phyloP scores from a whole-genome alignment of 1,284 basidiomycete genomes.

The Ceratobasidium sp. region DNA sequence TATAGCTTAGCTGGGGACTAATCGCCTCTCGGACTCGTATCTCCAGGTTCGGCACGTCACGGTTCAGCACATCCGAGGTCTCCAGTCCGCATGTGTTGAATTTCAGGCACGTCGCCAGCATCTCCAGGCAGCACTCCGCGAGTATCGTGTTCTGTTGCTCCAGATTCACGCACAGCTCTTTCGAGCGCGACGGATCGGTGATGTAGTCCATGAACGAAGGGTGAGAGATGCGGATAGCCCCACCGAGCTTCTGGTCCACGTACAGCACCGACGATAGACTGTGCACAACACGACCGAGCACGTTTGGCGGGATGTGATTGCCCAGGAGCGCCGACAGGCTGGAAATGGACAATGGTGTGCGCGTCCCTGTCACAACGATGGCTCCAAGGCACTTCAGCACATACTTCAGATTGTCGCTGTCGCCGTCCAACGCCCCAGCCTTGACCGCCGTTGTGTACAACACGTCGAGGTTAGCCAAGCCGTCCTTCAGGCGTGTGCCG shows the following conservation, averaged over 20 bases:
- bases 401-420: neutral
- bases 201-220: slow-evolving; percentile 37
- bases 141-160: neutral
- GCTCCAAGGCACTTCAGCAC: neutral
- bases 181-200: slow-evolving; percentile 24
- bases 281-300: neutral
- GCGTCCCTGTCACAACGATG: neutral
- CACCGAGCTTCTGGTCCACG: neutral
- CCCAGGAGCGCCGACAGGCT: neutral
- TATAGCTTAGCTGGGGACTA: neutral
- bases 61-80: neutral
- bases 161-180: neutral
- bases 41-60: neutral
- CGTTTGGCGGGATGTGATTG: neutral
- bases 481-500: neutral
- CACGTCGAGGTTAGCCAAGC: neutral
- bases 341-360: neutral
- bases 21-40: neutral
- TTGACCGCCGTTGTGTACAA: slow-evolving; percentile 13
- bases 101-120: neutral
- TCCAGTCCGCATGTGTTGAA: slow-evolving; percentile 6
- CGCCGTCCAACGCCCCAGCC: too few species aligned
- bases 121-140: neutral
- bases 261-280: slow-evolving; percentile 35
- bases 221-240: slow-evolving; percentile 30